These are phyloP conservation scores for Neofusicoccum laricinum DNA, from an alignment of 2,329 filamentous ascomycete species.

Conservation along the genomic window DNA sequence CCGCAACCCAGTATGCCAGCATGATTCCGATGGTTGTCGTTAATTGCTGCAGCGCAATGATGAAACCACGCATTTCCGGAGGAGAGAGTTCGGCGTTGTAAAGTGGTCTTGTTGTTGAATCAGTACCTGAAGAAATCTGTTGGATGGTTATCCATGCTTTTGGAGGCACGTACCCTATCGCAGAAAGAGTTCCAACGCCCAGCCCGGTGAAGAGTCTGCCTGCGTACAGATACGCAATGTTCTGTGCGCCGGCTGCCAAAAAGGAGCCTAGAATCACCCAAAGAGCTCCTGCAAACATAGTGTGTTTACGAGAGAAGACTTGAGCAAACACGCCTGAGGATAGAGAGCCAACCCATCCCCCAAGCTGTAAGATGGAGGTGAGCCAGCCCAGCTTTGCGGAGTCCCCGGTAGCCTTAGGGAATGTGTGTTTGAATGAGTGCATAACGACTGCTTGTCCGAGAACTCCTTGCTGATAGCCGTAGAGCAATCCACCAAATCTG, in stretches of 20 bases:
- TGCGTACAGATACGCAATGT: constrained; percentile 40
- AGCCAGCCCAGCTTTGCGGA: constrained; percentile 51
- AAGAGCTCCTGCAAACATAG: constrained; percentile 50
- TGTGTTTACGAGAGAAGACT: constrained; percentile 51
- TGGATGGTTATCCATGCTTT: too few species aligned
- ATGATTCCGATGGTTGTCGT: constrained; percentile 31
- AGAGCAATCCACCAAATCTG: constrained; percentile 52
- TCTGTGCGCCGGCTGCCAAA: constrained; percentile 44
- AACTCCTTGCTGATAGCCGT: constrained; percentile 56
- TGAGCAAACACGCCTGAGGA: constrained; percentile 49
- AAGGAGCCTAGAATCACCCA: constrained; percentile 43
- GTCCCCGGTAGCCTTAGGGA: constrained; percentile 47
- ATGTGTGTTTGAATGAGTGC: constrained; percentile 49
- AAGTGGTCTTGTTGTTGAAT: constrained; percentile 28
- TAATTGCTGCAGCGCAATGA: constrained; percentile 31
- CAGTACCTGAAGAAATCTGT: neutral
- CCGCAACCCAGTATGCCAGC: constrained; percentile 30
- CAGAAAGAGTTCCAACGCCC: constrained; percentile 49
- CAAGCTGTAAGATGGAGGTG: constrained; percentile 51
- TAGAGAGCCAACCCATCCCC: constrained; percentile 50
- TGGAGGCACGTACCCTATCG: constrained; percentile 27
- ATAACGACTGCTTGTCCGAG: constrained; percentile 55
- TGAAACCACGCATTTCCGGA: constrained; percentile 27
- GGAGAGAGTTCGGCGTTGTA: constrained; percentile 44
- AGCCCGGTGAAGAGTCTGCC: constrained; percentile 51